Percentiles rank a stretch among this genome's conserved stretches.
phyloP scores from a whole-genome alignment of 2,329 filamentous ascomycete species.

The Cercospora sp. region DNA sequence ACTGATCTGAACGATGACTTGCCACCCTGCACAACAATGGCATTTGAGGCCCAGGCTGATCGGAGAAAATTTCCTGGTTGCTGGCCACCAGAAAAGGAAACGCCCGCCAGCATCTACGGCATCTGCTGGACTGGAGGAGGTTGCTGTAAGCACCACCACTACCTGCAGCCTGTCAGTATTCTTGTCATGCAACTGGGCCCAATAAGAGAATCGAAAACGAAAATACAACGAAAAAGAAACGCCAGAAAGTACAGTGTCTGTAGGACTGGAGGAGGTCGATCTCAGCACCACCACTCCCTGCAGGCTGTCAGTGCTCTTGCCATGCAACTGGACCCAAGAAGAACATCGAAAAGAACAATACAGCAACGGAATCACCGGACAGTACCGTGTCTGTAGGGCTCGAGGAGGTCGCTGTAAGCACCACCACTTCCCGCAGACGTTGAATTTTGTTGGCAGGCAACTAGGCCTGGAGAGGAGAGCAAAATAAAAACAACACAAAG shows the following conservation, averaged over 20 bases:
- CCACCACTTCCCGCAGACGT: neutral
- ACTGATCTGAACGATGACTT: neutral
- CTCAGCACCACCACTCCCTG: neutral
- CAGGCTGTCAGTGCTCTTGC: too few species aligned
- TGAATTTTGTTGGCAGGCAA: neutral
- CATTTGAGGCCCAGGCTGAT: neutral
- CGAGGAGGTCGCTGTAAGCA: neutral
- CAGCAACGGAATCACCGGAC: too few species aligned
- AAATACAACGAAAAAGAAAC: neutral
- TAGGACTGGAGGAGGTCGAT: neutral
- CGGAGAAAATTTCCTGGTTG: neutral
- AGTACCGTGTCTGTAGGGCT: too few species aligned
- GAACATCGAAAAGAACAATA: too few species aligned
- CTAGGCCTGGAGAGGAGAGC: too few species aligned
- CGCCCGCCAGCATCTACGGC: neutral
- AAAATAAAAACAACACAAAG: too few species aligned
- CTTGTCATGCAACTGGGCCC: too few species aligned
- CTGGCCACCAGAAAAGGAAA: neutral
- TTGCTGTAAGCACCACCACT: neutral
- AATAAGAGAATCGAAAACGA: neutral
- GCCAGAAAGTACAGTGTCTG: neutral
- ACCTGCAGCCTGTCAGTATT: too few species aligned
- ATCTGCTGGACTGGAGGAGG: neutral
- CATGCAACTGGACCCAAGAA: too few species aligned
- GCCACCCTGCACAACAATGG: neutral